Percentiles rank a stretch among this genome's conserved stretches.
These are phyloP conservation scores for Aureobasidium sp. DNA, from an alignment of 2,329 filamentous ascomycete genomes.

Conservation along the genomic window DNA sequence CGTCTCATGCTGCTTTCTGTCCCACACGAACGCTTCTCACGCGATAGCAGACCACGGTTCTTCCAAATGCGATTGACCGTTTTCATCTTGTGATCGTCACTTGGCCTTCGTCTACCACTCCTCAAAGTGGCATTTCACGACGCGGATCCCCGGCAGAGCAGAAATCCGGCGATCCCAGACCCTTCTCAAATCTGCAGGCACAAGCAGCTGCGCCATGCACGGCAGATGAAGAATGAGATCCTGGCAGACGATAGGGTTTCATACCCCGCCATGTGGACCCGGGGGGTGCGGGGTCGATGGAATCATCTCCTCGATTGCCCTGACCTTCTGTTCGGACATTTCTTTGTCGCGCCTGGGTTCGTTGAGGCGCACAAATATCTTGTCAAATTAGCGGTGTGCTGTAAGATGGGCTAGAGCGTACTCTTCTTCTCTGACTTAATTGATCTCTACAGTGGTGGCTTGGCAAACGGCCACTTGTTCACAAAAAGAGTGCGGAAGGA, in stretches of 20 bases:
- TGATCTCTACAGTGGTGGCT: background rate
- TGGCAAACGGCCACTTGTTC: background rate
- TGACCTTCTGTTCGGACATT: background rate
- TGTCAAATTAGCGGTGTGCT: background rate
- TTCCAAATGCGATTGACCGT: too few species aligned
- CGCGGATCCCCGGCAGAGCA: background rate
- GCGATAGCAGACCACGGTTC: background rate
- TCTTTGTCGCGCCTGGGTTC: background rate
- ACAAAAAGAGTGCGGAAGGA: background rate
- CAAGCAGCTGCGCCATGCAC: background rate
- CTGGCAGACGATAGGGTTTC: background rate
- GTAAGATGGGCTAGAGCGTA: background rate
- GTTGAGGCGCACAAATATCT: background rate
- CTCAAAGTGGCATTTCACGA: background rate
- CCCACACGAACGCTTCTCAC: background rate
- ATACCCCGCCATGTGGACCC: background rate
- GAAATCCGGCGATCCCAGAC: background rate
- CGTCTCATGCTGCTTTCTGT: background rate
- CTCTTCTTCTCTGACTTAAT: background rate
- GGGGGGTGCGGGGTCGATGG: background rate
- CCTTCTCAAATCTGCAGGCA: background rate
- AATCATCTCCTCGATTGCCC: background rate
- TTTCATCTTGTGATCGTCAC: background rate
- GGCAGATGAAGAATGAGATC: background rate
- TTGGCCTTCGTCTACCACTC: background rate